Evolutionary conservation across 768 basidiomycete species (phyloP).

Genomic region (Naganishia onofrii): DNA sequence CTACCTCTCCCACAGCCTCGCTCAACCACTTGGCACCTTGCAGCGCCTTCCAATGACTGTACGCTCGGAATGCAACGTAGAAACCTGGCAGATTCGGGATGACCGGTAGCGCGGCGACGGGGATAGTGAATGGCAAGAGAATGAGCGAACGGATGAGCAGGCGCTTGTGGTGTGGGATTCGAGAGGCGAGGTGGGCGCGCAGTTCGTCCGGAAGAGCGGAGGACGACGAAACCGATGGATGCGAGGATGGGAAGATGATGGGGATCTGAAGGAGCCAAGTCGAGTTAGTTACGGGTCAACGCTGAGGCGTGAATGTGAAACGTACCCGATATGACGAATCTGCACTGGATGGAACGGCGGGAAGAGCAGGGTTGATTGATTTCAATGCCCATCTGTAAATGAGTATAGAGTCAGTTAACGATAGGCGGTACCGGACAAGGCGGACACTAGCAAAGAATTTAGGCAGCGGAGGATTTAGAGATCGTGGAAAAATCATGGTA

Average conservation of each 20-base stretch:
- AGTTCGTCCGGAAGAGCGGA: constrained; percentile 35
- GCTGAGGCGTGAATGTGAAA: not conserved
- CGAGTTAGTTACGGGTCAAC: not conserved
- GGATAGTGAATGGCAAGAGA: constrained; percentile 46
- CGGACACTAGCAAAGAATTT: no score
- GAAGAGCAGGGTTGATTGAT: constrained; percentile 16
- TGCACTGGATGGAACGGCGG: not conserved
- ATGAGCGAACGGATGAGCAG: constrained; percentile 43
- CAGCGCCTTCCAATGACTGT: constrained; percentile 52
- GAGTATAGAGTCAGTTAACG: no score
- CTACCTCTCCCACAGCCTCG: constrained; percentile 30
- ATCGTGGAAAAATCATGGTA: no score
- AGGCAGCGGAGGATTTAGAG: no score
- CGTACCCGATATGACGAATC: constrained; percentile 1
- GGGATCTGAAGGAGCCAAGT: constrained; percentile 38
- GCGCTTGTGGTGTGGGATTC: constrained; percentile 48
- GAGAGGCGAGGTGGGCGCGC: constrained; percentile 39
- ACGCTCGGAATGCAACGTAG: constrained; percentile 54
- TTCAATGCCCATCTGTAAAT: constrained; percentile 25
- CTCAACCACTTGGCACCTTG: constrained; percentile 49
- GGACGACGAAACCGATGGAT: constrained; percentile 32
- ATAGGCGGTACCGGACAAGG: no score
- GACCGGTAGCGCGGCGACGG: constrained; percentile 52
- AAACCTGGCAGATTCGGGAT: constrained; percentile 53
- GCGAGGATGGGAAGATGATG: constrained; percentile 39